Base-by-base conservation (phyloP, 352 stramenopile species). In the Ochromonadaceae sp. region DNA sequence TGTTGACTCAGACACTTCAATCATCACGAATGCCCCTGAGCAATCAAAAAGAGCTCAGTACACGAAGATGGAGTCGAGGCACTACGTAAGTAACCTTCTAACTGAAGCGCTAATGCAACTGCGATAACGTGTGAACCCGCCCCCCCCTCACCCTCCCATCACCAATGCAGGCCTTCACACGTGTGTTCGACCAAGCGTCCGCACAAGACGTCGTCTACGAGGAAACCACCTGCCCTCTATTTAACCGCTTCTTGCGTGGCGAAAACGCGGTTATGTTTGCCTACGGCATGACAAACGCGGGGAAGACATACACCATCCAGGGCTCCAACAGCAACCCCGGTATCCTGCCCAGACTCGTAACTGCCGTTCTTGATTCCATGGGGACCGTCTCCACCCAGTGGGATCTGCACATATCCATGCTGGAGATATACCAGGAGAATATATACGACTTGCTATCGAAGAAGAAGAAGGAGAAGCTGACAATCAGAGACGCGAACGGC, bases 381-480 rank as follows among this genome's bases (percentile, higher is more conserved):
- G 63, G 30, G n/a, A 10, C 31, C 34, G 26, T 43, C 41, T 10
- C 22, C 28, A 68, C 2, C 3, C 14, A 61, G 36, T 68, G 28
- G 32, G 25, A 41, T 34, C 60, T 40, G 39, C 49, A 48, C 59
- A 22, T 93, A 52, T 95, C 86, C 52, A 98, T 95, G 71, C 77
- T 98, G 20, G 91, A 98, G 72, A 92, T 98, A 61, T 98, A 98
- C 80, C 97, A 98, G 68, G 91, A 98, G 65, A 88, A 97, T 47
- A 81, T 98, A 17, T 97, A 89, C 71, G 92, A 98, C 72, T 72
- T 98, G 32, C 72, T 97, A 40, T 75, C 81, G 4, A 47, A 52
- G 1, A n/a, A 0, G 14, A 71, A 72, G 39, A 47, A 60, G 28
- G 30, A 38, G 15, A 63, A 65, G 12, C 65, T 72, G 2, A 59